These are phyloP conservation scores for Apiotrichum siamense DNA, from an alignment of 1,284 basidiomycete genomes.

Conservation along the genomic window DNA sequence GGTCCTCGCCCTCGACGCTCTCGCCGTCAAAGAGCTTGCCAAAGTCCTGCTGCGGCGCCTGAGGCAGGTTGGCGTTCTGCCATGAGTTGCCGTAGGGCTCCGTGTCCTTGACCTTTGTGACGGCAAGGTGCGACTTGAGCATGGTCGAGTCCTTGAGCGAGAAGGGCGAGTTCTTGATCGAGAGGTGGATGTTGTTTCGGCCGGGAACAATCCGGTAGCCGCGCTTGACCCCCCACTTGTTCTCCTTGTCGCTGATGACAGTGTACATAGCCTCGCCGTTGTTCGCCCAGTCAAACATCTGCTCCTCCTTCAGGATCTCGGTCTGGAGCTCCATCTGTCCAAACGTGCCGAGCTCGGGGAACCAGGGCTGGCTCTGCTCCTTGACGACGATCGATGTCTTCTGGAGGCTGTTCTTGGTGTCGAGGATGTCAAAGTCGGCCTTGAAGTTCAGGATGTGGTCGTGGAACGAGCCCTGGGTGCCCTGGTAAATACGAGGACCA, in stretches of 20 bases:
- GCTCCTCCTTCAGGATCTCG: slow-evolving; percentile 15
- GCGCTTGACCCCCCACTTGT: slow-evolving; percentile 55
- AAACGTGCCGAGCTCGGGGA: slow-evolving; percentile 58
- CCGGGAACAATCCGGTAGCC: slow-evolving; percentile 43
- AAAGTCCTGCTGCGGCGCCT: slow-evolving; percentile 57
- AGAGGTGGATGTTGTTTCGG: too few relatives aligned
- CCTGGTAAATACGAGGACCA: slow-evolving; percentile 53
- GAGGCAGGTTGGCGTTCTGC: slow-evolving; percentile 62
- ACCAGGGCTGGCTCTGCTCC: slow-evolving; percentile 53
- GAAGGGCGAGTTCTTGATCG: slow-evolving; percentile 11
- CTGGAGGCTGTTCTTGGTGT: slow-evolving; percentile 57
- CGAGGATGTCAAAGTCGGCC: slow-evolving; percentile 59
- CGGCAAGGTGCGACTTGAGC: slow-evolving; percentile 55
- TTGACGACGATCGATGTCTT: slow-evolving; percentile 48
- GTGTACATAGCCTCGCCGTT: slow-evolving; percentile 29
- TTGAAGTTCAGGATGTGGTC: slow-evolving; percentile 62
- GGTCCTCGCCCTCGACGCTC: slow-evolving; percentile 51
- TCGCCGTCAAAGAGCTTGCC: slow-evolving; percentile 56
- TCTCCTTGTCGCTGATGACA: slow-evolving; percentile 25
- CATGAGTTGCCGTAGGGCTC: slow-evolving; percentile 56
- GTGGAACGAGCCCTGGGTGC: slow-evolving; percentile 47
- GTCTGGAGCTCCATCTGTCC: slow-evolving; percentile 42
- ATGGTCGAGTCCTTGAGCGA: slow-evolving; percentile 54
- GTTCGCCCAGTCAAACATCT: neutral
- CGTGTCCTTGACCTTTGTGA: slow-evolving; percentile 56